Conservation (phyloP, 441 rosid species). For the Melianthus villosus region DNA sequence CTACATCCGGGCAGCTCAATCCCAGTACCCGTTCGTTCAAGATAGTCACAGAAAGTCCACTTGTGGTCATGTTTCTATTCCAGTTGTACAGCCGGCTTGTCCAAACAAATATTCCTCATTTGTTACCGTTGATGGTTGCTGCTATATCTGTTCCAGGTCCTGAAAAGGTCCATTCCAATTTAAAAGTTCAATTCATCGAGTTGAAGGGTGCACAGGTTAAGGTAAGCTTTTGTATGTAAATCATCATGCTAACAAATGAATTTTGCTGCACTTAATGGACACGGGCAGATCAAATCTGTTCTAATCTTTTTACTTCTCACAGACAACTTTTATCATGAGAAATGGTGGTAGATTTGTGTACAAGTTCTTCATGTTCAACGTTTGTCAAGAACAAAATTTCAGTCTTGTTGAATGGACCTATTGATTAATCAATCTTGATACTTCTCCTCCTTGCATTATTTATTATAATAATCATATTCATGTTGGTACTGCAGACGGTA, state of each 20-base stretch:
- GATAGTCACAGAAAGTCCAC: conserved; percentile 95
- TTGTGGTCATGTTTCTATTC: conserved; percentile 91
- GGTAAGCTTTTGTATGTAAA: conserved; percentile 33
- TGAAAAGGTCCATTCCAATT: conserved; percentile 62
- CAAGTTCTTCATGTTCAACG: too few species aligned
- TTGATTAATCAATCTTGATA: too few species aligned
- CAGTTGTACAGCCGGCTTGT: conserved; percentile 85
- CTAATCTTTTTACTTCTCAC: too few species aligned
- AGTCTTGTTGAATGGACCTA: too few species aligned
- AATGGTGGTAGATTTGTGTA: too few species aligned
- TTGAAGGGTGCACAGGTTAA: conserved; percentile 97
- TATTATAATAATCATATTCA: too few species aligned
- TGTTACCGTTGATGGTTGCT: conserved; percentile 89
- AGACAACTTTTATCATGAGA: too few species aligned
- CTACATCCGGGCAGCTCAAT: conserved; percentile 60
- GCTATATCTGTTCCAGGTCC: conserved; percentile 96
- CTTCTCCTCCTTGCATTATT: too few species aligned
- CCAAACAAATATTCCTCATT: conserved; percentile 78
- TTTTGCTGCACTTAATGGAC: too few species aligned
- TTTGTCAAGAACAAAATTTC: too few species aligned
- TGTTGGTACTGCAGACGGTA: conserved; percentile 90
- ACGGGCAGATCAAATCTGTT: too few species aligned
- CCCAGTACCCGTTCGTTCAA: conserved; percentile 88
- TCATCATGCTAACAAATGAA: too few species aligned
- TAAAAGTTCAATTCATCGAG: conserved; percentile 75